Evolutionary conservation across 345 rosid species (phyloP).

Genomic region (Dimocarpus longan): DNA sequence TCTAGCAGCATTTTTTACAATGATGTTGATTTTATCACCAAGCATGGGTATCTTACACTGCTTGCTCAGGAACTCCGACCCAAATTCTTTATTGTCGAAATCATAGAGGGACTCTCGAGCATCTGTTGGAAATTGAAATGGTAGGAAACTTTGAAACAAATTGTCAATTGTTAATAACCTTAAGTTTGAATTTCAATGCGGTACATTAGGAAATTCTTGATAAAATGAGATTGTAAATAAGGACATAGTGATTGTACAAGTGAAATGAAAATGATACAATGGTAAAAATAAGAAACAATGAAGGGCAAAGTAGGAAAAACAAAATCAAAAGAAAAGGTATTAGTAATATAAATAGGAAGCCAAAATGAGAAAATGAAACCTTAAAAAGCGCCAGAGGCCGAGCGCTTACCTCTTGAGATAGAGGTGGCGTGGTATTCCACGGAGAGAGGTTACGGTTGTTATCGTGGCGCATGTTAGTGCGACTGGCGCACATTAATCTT

Average conservation of each 20-base stretch:
- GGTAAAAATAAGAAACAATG: too few species aligned
- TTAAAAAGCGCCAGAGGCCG: constrained; percentile 43
- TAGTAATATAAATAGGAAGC: too few species aligned
- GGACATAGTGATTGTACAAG: too few species aligned
- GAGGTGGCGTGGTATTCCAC: constrained; percentile 66
- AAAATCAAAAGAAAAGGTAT: too few species aligned
- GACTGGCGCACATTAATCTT: constrained; percentile 45
- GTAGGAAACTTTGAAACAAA: not conserved
- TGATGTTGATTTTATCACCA: not conserved
- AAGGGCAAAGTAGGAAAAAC: too few species aligned
- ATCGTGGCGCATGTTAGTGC: constrained; percentile 52
- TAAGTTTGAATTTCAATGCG: not conserved
- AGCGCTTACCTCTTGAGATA: constrained; percentile 49
- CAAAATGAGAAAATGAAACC: too few species aligned
- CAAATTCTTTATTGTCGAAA: constrained; percentile 5
- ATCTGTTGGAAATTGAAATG: constrained; percentile 4
- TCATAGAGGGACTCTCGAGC: not conserved
- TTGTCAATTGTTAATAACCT: not conserved
- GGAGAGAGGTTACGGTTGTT: constrained; percentile 29
- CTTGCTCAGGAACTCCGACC: not conserved
- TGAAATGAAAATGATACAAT: too few species aligned
- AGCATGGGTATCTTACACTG: not conserved
- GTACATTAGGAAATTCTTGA: not conserved
- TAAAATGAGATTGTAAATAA: not conserved
- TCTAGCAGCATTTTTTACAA: not conserved